These are phyloP conservation scores for Trichomonascaceae sp. DNA, from an alignment of 1,139 yeast species.

Conservation along the genomic window DNA sequence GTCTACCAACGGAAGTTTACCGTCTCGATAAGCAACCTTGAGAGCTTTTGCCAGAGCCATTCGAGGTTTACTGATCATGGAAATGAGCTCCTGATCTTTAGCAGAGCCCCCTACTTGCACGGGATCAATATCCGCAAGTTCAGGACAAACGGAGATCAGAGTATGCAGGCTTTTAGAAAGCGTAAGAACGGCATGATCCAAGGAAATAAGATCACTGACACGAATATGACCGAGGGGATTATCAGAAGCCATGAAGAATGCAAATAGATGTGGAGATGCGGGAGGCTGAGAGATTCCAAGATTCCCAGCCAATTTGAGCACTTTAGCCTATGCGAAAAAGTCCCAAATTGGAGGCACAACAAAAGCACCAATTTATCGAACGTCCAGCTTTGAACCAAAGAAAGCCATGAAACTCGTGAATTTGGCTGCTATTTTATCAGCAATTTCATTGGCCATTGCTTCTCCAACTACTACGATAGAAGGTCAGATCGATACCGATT, in stretches of 20 bases:
- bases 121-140: conserved; percentile 38
- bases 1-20: conserved; percentile 45
- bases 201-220: conserved; percentile 31
- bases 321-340: no score
- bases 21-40: conserved; percentile 47
- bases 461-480: background rate
- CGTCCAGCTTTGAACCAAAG: no score
- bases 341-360: no score
- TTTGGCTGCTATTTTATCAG: background rate
- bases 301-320: no score
- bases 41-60: conserved; percentile 55
- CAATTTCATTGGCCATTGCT: background rate
- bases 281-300: background rate
- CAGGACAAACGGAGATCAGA: conserved; percentile 51
- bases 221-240: background rate
- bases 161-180: conserved; percentile 49
- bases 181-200: conserved; percentile 47
- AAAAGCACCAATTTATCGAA: no score
- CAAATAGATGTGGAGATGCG: background rate
- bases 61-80: conserved; percentile 46
- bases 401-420: background rate
- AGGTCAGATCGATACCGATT: background rate
- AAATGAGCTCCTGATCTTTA: conserved; percentile 23
- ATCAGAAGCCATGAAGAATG: background rate
- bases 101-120: conserved; percentile 28